A percentile compares a stretch with the other conserved stretches of the same genome.
Conservation (phyloP, 257 asterid species). For the Capsicum baccatum region DNA sequence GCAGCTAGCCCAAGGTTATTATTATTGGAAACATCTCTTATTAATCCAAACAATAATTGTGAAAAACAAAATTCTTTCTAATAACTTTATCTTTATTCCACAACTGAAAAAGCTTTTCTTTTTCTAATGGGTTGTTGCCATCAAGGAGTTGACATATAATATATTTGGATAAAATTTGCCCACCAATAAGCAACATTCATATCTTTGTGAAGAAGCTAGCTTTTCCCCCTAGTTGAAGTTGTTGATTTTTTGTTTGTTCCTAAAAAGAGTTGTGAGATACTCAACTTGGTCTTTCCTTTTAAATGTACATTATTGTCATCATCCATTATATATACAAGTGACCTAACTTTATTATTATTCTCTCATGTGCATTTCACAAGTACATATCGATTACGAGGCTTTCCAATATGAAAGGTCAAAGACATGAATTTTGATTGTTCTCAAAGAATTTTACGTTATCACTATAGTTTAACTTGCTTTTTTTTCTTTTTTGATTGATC, state of each 20-base stretch:
- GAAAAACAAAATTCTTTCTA: not conserved
- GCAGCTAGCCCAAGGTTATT: not conserved
- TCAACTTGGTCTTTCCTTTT: not conserved
- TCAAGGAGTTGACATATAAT: not conserved
- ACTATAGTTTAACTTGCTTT: not conserved
- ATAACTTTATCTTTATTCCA: conserved; percentile 7
- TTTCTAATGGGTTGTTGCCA: not conserved
- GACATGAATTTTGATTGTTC: too few relatives aligned
- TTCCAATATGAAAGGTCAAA: too few relatives aligned
- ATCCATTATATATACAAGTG: conserved; percentile 15
- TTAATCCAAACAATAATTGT: not conserved
- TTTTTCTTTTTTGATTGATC: not conserved
- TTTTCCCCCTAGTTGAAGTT: not conserved
- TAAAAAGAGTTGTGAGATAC: not conserved
- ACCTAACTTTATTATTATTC: conserved; percentile 6
- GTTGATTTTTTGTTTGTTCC: conserved; percentile 12
- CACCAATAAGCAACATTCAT: conserved; percentile 12
- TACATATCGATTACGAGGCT: not conserved
- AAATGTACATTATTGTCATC: not conserved
- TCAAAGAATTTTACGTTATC: too few relatives aligned
- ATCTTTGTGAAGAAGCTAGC: not conserved
- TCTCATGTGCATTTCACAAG: not conserved
- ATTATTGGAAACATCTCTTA: not conserved
- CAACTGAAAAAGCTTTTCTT: not conserved
- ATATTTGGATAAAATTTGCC: conserved; percentile 19